Percentiles rank a stretch among this genome's conserved stretches.
Evolutionary conservation across 768 basidiomycete species (phyloP).

Genomic region (Tricholoma hemisulphureum): DNA sequence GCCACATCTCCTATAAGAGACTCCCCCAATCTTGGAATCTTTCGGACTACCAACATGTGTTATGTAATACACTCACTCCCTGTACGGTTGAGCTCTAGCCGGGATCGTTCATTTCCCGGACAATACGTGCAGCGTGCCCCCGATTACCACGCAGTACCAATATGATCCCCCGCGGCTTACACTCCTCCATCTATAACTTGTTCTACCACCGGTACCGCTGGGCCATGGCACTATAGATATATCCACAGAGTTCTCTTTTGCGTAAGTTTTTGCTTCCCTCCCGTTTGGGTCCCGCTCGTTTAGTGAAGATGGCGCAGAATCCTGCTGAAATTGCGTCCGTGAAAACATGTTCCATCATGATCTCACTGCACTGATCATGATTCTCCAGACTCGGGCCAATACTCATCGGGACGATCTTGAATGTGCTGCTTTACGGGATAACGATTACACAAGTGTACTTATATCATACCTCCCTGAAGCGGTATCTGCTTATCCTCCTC

Average conservation of each 20-base stretch:
- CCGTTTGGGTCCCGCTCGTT: not conserved
- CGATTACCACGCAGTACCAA: not conserved
- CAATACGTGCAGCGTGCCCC: too few relatives aligned
- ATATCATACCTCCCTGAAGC: constrained; percentile 37
- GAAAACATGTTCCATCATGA: not conserved
- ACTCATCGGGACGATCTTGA: constrained; percentile 47
- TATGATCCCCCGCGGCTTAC: not conserved
- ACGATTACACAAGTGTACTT: constrained; percentile 49
- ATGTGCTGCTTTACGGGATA: constrained; percentile 47
- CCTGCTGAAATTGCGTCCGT: constrained; percentile 38
- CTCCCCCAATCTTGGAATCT: too few relatives aligned
- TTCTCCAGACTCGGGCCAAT: constrained; percentile 45
- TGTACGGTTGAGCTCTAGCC: not conserved
- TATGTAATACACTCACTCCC: too few relatives aligned
- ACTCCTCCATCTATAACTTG: not conserved
- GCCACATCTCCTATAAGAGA: too few relatives aligned
- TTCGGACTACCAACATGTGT: too few relatives aligned
- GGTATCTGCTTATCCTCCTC: constrained; percentile 18
- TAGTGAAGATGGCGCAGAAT: constrained; percentile 3
- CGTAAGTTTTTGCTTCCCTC: not conserved
- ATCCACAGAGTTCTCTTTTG: not conserved
- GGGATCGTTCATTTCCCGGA: not conserved
- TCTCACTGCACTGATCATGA: not conserved
- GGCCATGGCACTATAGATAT: not conserved
- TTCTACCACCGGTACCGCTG: too few relatives aligned